Evolutionary conservation across 2,329 filamentous ascomycete species (phyloP), one percentile per base, ranked within the genome.

Genomic region (Pseudocercospora pini-densiflorae): DNA sequence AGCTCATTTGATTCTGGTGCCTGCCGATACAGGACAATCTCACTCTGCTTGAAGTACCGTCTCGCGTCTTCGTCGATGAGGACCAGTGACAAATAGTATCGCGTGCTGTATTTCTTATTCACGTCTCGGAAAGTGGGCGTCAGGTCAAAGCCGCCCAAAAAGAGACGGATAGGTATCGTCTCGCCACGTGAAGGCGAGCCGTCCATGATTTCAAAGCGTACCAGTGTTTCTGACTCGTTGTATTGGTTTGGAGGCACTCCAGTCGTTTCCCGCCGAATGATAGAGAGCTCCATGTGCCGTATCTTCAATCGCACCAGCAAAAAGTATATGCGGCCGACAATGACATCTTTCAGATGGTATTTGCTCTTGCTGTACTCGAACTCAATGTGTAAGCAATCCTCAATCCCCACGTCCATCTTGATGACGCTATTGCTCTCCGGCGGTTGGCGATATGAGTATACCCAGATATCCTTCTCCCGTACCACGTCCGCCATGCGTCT

Each of bases 371-470:
- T 97, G 84, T 99, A 99, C 82, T 99, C 95, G 75, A 99, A 99
- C 81, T 99, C 95, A 73, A 99, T 99, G 82, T 99, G 95, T 74
- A 99, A 85, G 79, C 95, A 99, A 83, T 99, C 96, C 83, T 99
- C 95, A 77, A 99, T 99, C 65, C 95, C 95, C 66, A 99, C 95
- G 79, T 99, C 95, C 95, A 99, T 99, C 87, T 99, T 99, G 85
- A 99, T 99, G 73, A 92, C 93, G 82, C 89, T 94, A 85, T 98
- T 99, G 81, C 93, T 96, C 87, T 99, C 95, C 19, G 95, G 95
- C 21, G 95, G 94, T 84, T 98, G 94, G 79, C 94, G 90, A 86
- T 99, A 99, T 70, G 91, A 95, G 85, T 99, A 99, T 63, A 99
- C 96, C 96, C 96, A 99, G 71, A 99, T 91, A 80, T 99, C 96